Evolutionary conservation across 306 rosid genomes (phyloP).

Genomic region (Vachellia collinsii): DNA sequence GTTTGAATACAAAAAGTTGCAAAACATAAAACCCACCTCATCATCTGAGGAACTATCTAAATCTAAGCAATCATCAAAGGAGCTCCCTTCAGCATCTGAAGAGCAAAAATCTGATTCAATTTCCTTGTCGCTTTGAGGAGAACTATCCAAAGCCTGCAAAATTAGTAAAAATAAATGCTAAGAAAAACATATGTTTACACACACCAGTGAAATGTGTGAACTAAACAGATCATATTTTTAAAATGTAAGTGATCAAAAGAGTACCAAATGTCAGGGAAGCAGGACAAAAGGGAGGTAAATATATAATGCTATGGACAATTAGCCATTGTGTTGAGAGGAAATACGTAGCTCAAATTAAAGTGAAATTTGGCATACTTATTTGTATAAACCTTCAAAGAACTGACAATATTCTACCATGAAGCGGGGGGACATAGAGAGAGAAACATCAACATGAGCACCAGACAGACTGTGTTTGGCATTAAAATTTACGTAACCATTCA

Average conservation of each 20-base stretch:
- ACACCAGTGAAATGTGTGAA: conserved; percentile 14
- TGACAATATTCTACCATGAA: background rate
- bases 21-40: conserved; percentile 53
- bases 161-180: conserved; percentile 24
- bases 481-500: background rate
- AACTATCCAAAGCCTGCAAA: conserved; percentile 65
- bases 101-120: conserved; percentile 56
- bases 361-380: background rate
- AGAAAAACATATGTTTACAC: background rate
- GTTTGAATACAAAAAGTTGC: conserved; percentile 17
- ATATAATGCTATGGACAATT: background rate
- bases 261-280: background rate
- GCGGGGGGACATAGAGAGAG: background rate
- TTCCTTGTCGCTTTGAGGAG: conserved; percentile 59
- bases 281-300: background rate
- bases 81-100: conserved; percentile 61
- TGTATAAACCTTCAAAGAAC: background rate
- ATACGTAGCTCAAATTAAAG: conserved; percentile 11
- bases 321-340: background rate
- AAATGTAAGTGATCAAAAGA: conserved; percentile 23
- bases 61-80: conserved; percentile 66
- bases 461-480: background rate
- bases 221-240: conserved; percentile 8
- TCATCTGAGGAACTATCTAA: conserved; percentile 56
- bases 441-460: background rate